Base-by-base conservation (phyloP, 2,329 filamentous ascomycete genomes). In the Microascus cirrosus region DNA sequence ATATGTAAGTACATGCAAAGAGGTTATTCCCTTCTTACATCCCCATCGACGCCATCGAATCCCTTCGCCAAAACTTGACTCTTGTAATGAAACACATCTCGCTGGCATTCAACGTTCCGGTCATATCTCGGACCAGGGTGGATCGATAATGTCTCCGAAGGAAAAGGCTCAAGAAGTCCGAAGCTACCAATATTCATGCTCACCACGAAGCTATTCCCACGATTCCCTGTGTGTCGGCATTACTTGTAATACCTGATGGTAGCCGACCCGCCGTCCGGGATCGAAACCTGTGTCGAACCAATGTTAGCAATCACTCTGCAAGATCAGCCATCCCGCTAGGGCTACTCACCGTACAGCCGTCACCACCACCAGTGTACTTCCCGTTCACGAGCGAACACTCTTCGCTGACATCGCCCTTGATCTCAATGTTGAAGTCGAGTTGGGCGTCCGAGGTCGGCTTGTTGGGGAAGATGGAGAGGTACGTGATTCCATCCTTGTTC, bases 401-500 rank as follows among this genome's bases (percentile, higher is more conserved):
- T 54, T 66, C 68, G 62, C 68, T 74, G 58, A 77, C 71, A 61
- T 89, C 86, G 58, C 90, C 91, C 51, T 68, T 75, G 63, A 96
- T 87, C 66, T 85, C 81, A 67, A 96, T 83, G 68, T 87, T 87
- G 76, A 88, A 96, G 71, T 91, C 79, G 45, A 96, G 84, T 61
- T 76, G 72, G 42, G 83, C 84, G 20, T 72, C 69, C 65, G 83
- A 90, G 58, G 89, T 95, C 5, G 91, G 90, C 61, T 74, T 67
- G 77, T 97, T 96, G 69, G 85, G 84, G 80, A 93, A 90, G 71
- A 96, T 83, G 55, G 89, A 90, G 60, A 96, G 75, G 77, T 83
- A 97, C 50, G 87, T 94, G 61, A 73, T 74, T 67, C 87, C 84
- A 65, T 79, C 65, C 15, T 67, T 71, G 69, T 79, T 82, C 71